These are phyloP conservation scores for Aureobasidium namibiae DNA, from an alignment of 2,329 filamentous ascomycete genomes.

Conservation along the genomic window DNA sequence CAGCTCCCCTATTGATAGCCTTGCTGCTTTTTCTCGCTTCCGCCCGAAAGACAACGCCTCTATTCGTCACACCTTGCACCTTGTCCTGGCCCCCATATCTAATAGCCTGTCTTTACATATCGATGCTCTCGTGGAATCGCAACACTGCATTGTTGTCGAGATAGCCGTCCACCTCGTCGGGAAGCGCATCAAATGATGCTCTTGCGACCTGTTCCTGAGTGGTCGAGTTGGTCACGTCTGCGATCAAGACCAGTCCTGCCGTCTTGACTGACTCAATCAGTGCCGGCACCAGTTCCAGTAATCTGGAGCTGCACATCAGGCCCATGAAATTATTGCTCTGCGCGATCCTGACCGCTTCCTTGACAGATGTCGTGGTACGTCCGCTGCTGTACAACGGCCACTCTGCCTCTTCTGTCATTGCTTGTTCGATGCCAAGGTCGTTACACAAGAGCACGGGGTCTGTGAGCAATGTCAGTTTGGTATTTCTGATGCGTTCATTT, in stretches of 20 bases:
- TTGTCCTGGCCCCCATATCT: neutral
- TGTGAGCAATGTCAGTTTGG: constrained; percentile 24
- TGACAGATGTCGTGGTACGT: constrained; percentile 73
- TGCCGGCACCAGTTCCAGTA: constrained; percentile 87
- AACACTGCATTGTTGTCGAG: constrained; percentile 80
- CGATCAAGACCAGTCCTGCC: constrained; percentile 83
- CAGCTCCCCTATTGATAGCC: neutral
- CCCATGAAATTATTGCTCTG: constrained; percentile 99
- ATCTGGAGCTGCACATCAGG: constrained; percentile 75
- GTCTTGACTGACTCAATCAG: constrained; percentile 91
- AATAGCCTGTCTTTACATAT: constrained; percentile 27
- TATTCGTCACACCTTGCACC: neutral
- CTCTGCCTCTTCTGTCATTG: neutral
- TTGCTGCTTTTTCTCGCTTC: neutral
- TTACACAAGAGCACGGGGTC: constrained; percentile 93
- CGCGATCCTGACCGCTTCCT: constrained; percentile 87
- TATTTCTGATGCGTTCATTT: neutral
- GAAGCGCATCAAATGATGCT: constrained; percentile 51
- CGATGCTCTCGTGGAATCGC: constrained; percentile 84
- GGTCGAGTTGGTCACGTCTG: constrained; percentile 56
- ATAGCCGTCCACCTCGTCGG: constrained; percentile 79
- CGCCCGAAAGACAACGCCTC: neutral
- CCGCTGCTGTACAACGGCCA: constrained; percentile 46
- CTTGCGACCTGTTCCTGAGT: constrained; percentile 28
- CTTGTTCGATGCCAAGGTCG: constrained; percentile 49